Evolutionary conservation across 306 rosid species (phyloP), one percentile per base, ranked within the genome.

Genomic region (Albizia julibrissin): DNA sequence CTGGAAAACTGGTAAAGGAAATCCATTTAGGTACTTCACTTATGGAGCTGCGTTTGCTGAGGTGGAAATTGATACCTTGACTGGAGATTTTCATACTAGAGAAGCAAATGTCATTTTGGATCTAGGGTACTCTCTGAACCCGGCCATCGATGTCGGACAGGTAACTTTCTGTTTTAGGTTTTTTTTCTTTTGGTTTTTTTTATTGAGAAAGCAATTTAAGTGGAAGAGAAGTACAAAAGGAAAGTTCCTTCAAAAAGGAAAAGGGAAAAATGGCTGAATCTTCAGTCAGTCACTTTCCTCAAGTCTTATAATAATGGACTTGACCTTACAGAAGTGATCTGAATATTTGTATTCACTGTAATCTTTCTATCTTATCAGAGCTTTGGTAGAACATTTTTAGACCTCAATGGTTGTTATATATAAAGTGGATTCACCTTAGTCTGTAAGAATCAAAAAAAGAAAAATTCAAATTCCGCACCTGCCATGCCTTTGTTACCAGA

Each of bases 71-170:
- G 99, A 95, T 81, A 89, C 98, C 37, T 86, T 95, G 87, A 93
- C 97, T 6, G 99, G 98, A 86, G 97, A 95, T 89, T 95, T 92
- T 75, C 94, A 95, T 89, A 95, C 99, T 15, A 87, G 96, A 61
- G 87, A 39, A 52, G 96, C 94, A 81, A 85, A 93, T 65, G n/a
- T 95, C 59, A 31, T 89, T 77, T 79, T 95, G 85, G 98, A 95
- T 91, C 98, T 93, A 24, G 97, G 97, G 74, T 86, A 89, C 82
- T 91, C 99, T 77, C 88, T 95, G 86, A 93, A 93, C 78, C 98
- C 99, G n/a, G 98, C 98, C 10, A 86, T 95, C 78, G 98, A 93
- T 87, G 92, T 93, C 73, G 97, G 98, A 26, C 98, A 93, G 99
- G 99, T 92, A 44, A 71, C 72, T 31, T 24, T 52, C 42, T 61